Evolutionary conservation across 148 eudicot genomes (phyloP), one percentile per base, ranked within the genome.

Genomic region (Arbutus unedo): DNA sequence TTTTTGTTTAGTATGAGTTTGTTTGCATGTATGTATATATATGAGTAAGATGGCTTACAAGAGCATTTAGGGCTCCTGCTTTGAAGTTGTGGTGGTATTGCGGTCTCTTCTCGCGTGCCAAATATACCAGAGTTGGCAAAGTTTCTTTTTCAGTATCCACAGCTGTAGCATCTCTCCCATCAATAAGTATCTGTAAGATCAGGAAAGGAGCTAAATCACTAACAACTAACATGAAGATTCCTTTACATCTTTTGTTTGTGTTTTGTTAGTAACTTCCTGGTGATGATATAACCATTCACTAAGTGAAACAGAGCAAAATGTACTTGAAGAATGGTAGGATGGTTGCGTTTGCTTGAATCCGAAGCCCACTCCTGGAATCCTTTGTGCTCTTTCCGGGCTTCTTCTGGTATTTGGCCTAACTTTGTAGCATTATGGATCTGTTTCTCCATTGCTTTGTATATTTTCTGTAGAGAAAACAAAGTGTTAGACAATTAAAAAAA

Each of bases 261-360:
- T n/a, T 75, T 75, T 21, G 38, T 4, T 75, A n/a, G 54, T 6
- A n/a, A 74, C 11, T 44, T 73, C 6, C 16, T 15, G 0, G 19
- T 14, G 19, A 71, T 43, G 41, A 45, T 73, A 15, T 15, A 73
- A 7, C 50, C 1, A 47, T 45, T 73, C 3, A 6, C 7, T 14
- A 41, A 23, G 53, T 1, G 23, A 67, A 47, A 66, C 0, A 50
- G n/a, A 54, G 66, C 2, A 44, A 71, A 44, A 44, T 16, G 43
- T 80, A 83, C 85, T 18, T 86, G 77, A 80, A 86, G 54, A 74
- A 86, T 80, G 59, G 88, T 72, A 54, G 76, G 88, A 76, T 86
- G 88, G 76, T 86, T 81, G 6, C n/a, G 45, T 67, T 16, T 83
- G 54, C 31, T 70, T 19, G 66, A 48, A 55, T 16, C 18, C 44